Base-by-base conservation (phyloP, 1,284 basidiomycete species). In the Naganishia albida region DNA sequence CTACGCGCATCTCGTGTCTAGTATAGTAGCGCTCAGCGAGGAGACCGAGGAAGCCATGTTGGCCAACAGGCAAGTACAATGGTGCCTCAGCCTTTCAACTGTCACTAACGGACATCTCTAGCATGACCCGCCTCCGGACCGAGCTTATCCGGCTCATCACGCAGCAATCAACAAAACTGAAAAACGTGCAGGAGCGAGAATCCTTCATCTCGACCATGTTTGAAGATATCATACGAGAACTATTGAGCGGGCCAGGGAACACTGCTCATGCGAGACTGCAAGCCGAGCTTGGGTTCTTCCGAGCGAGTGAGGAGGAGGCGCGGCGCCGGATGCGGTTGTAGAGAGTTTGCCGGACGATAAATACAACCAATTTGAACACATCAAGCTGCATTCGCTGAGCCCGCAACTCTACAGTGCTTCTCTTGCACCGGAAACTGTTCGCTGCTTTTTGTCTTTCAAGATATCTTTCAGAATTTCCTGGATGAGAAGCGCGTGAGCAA, bases 41-140 rank as follows among this genome's bases (percentile, higher is more conserved):
- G 88, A 90, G 70, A 87, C 87, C 48, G 90, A 93, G 70, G 93
- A 96, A 75, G 91, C 89, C 7, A 94, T 95, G 92, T 38, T 60
- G 49, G 49, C 42, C 1, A 54, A 63, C 50, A 63, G 49, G 62
- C 43, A 38, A 53, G 18, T 46, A 38, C 30, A n/a, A 4, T 39
- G 7, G 1, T 30, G 3, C 16, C n/a, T 39, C 15, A 20, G 7
- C 6, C 23, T 1, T 23, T 39, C 25, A 2, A 16, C 26, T 10
- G n/a, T 20, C 8, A 49, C 46, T 26, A n/a, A 59, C 39, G 3
- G 43, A 49, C 10, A 64, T 42, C n/a, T 34, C 40, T 42, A 96
- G 93, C 73, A 81, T 94, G 65, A 81, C 87, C n/a, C 88, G 91
- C n/a, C 77, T 96, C 57, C 85, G 92, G 44, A 86, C 87, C 71